Evolutionary conservation across 768 basidiomycete species (phyloP), one percentile per base, ranked within the genome.

Genomic region (Pleurotus giganteus): DNA sequence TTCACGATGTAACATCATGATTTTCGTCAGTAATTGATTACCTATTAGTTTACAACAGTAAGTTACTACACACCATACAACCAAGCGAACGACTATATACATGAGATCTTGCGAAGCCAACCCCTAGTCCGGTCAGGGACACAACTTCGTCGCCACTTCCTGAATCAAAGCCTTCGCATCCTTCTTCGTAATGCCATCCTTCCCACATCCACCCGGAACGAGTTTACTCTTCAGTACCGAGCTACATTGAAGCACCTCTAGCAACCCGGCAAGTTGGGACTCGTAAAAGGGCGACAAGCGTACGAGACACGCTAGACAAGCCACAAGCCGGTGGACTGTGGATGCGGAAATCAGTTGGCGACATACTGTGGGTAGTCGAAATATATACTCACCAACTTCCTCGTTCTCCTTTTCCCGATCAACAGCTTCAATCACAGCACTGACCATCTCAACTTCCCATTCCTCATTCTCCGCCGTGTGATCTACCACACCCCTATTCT

Each of bases 361-460:
- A 46, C 23, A 53, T 47, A 17, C 34, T 15, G 27, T 23, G 49
- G 28, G 39, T 12, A 53, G 44, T 31, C 52, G 11, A 24, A 15
- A 44, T 44, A 28, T 26, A 3, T 29, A 67, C 91, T 70, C 54
- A 89, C 93, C 85, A 61, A 91, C 84, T 64, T 95, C 94, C 66
- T 91, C 89, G 59, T 77, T 89, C 52, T 74, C 70, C 58, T 72
- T 79, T 71, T 96, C 93, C 58, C 80, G 79, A 47, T 76, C 78
- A 17, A 96, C 63, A 15, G 89, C 90, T 66, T 93, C 91, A 0
- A 94, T 66, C n/a, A 97, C 64, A 0, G 90, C 95, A 62, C 87
- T 90, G 2, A 86, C 74, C 28, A 96, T 69, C 72, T 97, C 95
- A 0, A 89, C 75, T 63, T 92, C 85, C 91, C 91, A 95, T 53